Evolutionary conservation across 1,284 basidiomycete species (phyloP), one percentile per base, ranked within the genome.

Genomic region (Agroathelia rolfsii): DNA sequence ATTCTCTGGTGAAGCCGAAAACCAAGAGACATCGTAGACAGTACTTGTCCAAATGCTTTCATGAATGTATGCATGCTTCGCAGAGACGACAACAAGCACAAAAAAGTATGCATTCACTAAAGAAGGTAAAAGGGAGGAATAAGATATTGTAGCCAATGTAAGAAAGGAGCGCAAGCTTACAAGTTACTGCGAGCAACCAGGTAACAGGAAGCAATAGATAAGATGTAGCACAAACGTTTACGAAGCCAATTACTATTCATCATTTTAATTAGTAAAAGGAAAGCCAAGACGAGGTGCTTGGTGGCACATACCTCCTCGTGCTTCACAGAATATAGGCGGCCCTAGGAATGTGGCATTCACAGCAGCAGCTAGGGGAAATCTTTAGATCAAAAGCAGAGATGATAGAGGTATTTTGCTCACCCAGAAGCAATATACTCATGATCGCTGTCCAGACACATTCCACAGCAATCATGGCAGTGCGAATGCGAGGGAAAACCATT

Each of bases 1-100:
- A n/a, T n/a, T n/a, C n/a, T n/a, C n/a, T n/a, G n/a, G n/a, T n/a
- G n/a, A n/a, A n/a, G n/a, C n/a, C n/a, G n/a, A n/a, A 47, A 76
- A 80, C 78, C 78, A 80, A n/a, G 63, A 58, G 15, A 77, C 56
- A 7, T 51, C 46, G 40, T 67, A 64, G 24, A 79, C 49, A 3
- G 65, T 61, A 20, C 54, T 55, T 14, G 37, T 51, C 75, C 75
- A 80, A 34, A 81, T 54, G 19, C 56, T 52, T 4, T 64, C 60
- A 39, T 65, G 49, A 13, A 43, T 39, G 28, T 40, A 43, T 23
- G 54, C 47, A 40, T 79, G 76, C 3, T 58, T 48, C 36, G 65
- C 48, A 11, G 63, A 46, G 24, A 61, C 48, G 36, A 69, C 51
- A 41, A 67, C 56, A 17, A 81, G 50, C 2, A 58, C 47, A 40